These are phyloP conservation scores for Aurinia saxatilis DNA, from an alignment of 345 rosid genomes.

Conservation along the genomic window DNA sequence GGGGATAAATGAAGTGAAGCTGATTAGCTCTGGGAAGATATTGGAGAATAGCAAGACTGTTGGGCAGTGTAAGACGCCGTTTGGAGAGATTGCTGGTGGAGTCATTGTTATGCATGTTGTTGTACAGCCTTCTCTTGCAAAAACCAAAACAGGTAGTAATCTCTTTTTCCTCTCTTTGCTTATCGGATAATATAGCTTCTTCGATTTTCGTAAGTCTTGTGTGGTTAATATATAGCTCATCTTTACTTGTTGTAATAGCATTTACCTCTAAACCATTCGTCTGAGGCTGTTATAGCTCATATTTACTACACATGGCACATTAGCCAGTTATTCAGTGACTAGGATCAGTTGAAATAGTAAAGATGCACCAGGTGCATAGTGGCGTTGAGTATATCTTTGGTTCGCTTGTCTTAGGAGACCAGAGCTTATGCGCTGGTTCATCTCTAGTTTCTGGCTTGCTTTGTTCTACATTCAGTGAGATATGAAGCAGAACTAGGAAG, in stretches of 20 bases:
- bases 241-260: background rate
- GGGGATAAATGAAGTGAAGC: constrained; percentile 72
- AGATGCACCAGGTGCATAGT: background rate
- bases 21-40: constrained; percentile 81
- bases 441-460: background rate
- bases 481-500: background rate
- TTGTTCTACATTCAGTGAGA: background rate
- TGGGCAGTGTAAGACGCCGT: constrained; percentile 77
- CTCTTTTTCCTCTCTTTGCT: background rate
- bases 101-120: constrained; percentile 77
- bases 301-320: background rate
- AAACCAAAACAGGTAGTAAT: constrained; percentile 54
- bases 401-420: background rate
- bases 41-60: constrained; percentile 80
- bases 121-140: constrained; percentile 72
- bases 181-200: background rate
- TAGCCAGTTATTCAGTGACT: constrained; percentile 8
- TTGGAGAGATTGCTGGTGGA: constrained; percentile 57
- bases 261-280: background rate
- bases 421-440: background rate
- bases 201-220: background rate
- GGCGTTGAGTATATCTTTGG: background rate
- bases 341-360: background rate
- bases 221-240: background rate
- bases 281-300: background rate